Base-by-base conservation (phyloP, 2,329 filamentous ascomycete genomes). In the Diaporthe citriasiana region DNA sequence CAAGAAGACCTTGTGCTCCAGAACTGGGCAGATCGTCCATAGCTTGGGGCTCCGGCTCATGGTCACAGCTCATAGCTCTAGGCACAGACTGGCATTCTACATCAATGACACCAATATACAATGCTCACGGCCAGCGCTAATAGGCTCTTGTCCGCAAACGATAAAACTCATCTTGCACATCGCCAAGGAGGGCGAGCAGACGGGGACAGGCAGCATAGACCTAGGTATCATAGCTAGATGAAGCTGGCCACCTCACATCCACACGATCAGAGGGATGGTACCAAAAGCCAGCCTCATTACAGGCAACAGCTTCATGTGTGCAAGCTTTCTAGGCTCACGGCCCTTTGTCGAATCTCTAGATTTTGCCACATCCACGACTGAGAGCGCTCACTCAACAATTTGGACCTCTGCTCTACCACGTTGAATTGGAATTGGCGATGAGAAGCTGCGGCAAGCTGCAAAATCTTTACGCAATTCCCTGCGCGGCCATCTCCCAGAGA, bases 61-160 rank as follows among this genome's bases (percentile, higher is more conserved):
- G 8, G 4, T 35, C 30, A 6, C 45, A 38, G 45, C 63, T 68
- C 13, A 25, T 27, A 38, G 22, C 30, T 50, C 63, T 17, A 15
- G 15, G 42, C 63, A 68, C 45, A 40, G 27, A 53, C 63, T 66
- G 42, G 59, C 42, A 19, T 35, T 8, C 12, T 12, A 35, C 22
- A 38, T 50, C 42, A 35, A 50, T 47, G 27, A 35, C 40, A 38
- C 45, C 22, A 68, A 53, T 30, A 7, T 27, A 40, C 63, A 40
- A 40, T 38, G 45, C 45, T 50, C 13, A 53, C 33, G 22, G 45
- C 6, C 45, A 66, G 45, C 45, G 42, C 60, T 35, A 30, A 27
- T 42, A 35, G 15, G 42, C 12, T 35, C 30, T 51, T 51, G 22
- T 33, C 42, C 30, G 60, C 42, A 66, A 66, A 66, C 45, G 63